phyloP scores from a whole-genome alignment of 2,329 filamentous ascomycete species.

The Sphaerostilbella broomeana region DNA sequence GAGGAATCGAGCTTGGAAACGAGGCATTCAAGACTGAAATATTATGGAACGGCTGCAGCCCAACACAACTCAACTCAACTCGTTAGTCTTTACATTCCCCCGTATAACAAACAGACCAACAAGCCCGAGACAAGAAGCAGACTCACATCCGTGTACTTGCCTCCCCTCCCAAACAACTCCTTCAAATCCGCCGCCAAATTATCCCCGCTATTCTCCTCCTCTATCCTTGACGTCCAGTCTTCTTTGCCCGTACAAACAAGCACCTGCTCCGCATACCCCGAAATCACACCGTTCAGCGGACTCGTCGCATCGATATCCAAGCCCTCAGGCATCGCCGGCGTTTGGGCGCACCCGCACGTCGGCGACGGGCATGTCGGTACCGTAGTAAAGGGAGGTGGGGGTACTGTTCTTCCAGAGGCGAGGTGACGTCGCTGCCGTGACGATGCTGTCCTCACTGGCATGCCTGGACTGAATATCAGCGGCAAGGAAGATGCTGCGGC shows the following conservation, averaged over 20 bases:
- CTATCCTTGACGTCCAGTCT: conserved; percentile 80
- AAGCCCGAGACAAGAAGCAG: no score
- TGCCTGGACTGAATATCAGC: not conserved
- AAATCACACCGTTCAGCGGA: conserved; percentile 68
- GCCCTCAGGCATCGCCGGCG: conserved; percentile 55
- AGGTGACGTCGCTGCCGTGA: not conserved
- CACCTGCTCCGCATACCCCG: conserved; percentile 73
- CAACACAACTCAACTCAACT: no score
- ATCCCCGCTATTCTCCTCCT: conserved; percentile 65
- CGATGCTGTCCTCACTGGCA: no score
- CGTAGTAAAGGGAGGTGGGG: conserved; percentile 33
- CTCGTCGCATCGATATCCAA: conserved; percentile 69
- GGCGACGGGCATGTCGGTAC: conserved; percentile 62
- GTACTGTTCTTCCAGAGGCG: conserved; percentile 1
- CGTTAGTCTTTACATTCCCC: not conserved
- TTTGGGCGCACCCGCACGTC: conserved; percentile 67
- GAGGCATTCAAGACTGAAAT: conserved; percentile 71
- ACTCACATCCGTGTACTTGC: conserved; percentile 58
- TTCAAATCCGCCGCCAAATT: conserved; percentile 68
- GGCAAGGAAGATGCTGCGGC: not conserved
- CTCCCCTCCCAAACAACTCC: conserved; percentile 58
- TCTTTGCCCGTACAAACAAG: conserved; percentile 72
- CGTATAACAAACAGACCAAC: not conserved
- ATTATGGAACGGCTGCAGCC: conserved; percentile 77
- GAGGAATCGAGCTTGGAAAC: conserved; percentile 52